Evolutionary conservation across 2,329 filamentous ascomycete genomes (phyloP), one percentile per base, ranked within the genome.

Genomic region (Ophiosphaerella korrae): DNA sequence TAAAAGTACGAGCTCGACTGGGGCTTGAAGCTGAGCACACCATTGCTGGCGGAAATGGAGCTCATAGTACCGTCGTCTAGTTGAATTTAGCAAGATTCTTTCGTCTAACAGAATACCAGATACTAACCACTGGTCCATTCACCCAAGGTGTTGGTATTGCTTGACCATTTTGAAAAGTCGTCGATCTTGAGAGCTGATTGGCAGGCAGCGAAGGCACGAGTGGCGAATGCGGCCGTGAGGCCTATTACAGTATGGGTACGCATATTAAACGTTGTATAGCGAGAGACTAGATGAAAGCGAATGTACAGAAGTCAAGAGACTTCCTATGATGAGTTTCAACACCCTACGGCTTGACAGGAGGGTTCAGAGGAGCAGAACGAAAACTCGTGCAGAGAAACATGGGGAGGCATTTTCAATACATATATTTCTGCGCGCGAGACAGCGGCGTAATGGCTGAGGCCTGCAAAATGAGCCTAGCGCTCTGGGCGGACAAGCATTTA

Each of bases 1-100:
- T 83, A 83, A 55, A 82, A 83, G 70, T 84, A 84, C 11, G 80
- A 78, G 23, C 58, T 62, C 13, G 72, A 60, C 53, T 76, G 79
- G 29, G 79, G 78, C n/a, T 75, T 78, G 67, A 84, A 81, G 7
- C 75, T 76, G 18, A 83, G 74, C 26, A 78, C 75, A 40, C 77
- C 77, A 12, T 69, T 69, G 12, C 70, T 70, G 31, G 72, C 76
- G 38, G 70, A 72, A 64, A 79, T 64, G 62, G 76, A 66, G 55
- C 69, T 71, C 73, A 81, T 82, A 50, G 75, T 73, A 12, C 71
- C 76, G 70, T 84, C 81, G 56, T 83, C 81, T 82, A 53, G 1
- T 31, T 5, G 12, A 23, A 39, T 16, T 67, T 41, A 66, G 63
- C 9, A 16, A n/a, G 2, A 5, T 12, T 26, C 12, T 4, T 3